Evolutionary conservation across 805 yeast genomes (phyloP).

Genomic region (Wickerhamiella kurtzmanii): DNA sequence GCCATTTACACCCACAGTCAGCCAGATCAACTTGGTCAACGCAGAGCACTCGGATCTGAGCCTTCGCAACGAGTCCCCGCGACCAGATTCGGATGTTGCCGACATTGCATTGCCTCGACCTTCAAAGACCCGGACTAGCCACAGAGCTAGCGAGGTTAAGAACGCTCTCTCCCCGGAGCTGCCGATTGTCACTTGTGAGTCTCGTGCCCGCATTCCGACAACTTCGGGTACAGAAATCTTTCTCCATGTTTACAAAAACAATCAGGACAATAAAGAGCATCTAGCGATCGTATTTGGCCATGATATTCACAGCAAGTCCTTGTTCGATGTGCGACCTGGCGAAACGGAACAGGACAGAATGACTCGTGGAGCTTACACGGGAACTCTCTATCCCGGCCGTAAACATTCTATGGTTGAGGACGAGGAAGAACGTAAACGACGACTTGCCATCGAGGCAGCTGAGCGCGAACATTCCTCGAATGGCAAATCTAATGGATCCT

Average conservation of each 20-base stretch:
- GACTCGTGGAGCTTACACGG: slow-evolving; percentile 98
- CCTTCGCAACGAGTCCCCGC: neutral
- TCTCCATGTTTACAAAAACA: slow-evolving; percentile 74
- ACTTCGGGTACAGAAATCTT: slow-evolving; percentile 90
- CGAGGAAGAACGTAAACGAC: neutral
- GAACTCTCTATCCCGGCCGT: slow-evolving; percentile 81
- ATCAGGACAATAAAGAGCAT: slow-evolving; percentile 84
- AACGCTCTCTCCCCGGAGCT: slow-evolving; percentile 26
- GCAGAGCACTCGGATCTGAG: neutral
- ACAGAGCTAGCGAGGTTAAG: slow-evolving; percentile 2
- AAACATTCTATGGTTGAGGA: neutral
- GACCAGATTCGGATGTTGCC: neutral
- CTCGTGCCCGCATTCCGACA: slow-evolving; percentile 93
- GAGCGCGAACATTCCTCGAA: neutral
- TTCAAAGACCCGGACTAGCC: neutral
- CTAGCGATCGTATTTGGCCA: slow-evolving; percentile 95
- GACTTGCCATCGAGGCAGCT: neutral
- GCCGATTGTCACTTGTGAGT: slow-evolving; percentile 75
- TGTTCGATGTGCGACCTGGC: slow-evolving; percentile 45
- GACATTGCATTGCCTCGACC: neutral
- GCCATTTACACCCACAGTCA: slow-evolving; percentile 23
- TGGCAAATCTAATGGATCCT: too few species aligned
- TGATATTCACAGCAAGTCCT: slow-evolving; percentile 62
- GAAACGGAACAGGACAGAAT: slow-evolving; percentile 87
- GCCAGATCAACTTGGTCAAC: slow-evolving; percentile 14